A percentile compares a stretch with the other conserved stretches of the same genome.
Conservation (phyloP, 495 filamentous ascomycete genomes). For the Xylaria scruposa region DNA sequence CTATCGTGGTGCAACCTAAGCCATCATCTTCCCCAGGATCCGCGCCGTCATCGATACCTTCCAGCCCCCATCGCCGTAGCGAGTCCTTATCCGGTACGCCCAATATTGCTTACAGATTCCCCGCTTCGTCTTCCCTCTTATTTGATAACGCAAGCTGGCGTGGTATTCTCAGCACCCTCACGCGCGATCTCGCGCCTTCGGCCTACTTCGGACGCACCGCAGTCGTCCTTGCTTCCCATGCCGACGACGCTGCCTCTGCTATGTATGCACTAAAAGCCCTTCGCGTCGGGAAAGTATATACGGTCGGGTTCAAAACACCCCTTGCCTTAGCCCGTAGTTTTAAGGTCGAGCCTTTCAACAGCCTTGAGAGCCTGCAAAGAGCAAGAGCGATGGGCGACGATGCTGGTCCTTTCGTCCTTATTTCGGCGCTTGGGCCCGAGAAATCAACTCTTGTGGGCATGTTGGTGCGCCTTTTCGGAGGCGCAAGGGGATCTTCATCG, state of each 20-base stretch:
- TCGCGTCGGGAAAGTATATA: constrained; percentile 80
- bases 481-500: constrained; percentile 51
- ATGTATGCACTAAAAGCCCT: constrained; percentile 79
- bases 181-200: constrained; percentile 79
- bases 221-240: constrained; percentile 70
- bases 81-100: constrained; percentile 20
- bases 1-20: constrained; percentile 66
- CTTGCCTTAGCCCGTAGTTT: constrained; percentile 66
- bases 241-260: constrained; percentile 73
- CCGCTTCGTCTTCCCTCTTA: constrained; percentile 58
- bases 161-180: constrained; percentile 79
- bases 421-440: constrained; percentile 77
- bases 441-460: constrained; percentile 82
- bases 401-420: constrained; percentile 77
- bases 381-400: constrained; percentile 55
- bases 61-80: constrained; percentile 43
- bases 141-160: constrained; percentile 86
- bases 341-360: constrained; percentile 75
- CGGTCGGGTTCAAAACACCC: constrained; percentile 78
- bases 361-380: constrained; percentile 76
- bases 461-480: constrained; percentile 70
- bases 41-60: constrained; percentile 45
- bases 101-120: constrained; percentile 37
- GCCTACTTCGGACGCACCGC: constrained; percentile 78
- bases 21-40: constrained; percentile 44